phyloP scores from a whole-genome alignment of 306 rosid species.

The Sicyos edulis region DNA sequence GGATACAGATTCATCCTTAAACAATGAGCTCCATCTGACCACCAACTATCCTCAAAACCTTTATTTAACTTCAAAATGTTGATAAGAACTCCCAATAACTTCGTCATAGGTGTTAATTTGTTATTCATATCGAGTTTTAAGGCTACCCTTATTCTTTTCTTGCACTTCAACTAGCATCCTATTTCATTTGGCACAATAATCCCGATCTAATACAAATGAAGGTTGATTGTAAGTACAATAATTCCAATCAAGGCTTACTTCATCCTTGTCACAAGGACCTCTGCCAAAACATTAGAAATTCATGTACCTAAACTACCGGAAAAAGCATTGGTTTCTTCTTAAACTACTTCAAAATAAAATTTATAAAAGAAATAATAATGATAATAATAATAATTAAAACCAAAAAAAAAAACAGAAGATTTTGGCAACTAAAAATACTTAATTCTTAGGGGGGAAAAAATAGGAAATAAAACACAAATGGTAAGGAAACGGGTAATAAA shows the following conservation, averaged over 20 bases:
- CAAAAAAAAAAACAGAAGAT: background rate
- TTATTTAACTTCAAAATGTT: background rate
- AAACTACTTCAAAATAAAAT: background rate
- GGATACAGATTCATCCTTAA: background rate
- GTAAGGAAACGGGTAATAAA: background rate
- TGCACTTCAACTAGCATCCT: background rate
- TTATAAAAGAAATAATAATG: too few relatives aligned
- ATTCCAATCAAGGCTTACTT: background rate
- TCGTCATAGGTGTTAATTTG: background rate
- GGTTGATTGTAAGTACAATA: background rate
- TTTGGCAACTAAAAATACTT: background rate
- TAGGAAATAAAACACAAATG: background rate
- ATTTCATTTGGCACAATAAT: background rate
- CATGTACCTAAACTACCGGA: background rate
- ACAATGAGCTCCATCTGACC: background rate
- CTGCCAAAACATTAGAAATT: background rate
- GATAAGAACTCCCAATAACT: background rate
- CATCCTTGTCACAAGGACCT: constrained; percentile 3
- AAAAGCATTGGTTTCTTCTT: background rate
- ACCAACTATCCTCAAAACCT: background rate
- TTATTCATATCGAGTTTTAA: background rate
- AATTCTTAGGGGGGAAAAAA: background rate
- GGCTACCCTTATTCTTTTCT: constrained; percentile 1
- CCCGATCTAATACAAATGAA: background rate
- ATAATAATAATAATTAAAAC: too few relatives aligned